Evolutionary conservation across 176 grass and related monocot species (phyloP).

Genomic region (Dendrocalamus sinicus): DNA sequence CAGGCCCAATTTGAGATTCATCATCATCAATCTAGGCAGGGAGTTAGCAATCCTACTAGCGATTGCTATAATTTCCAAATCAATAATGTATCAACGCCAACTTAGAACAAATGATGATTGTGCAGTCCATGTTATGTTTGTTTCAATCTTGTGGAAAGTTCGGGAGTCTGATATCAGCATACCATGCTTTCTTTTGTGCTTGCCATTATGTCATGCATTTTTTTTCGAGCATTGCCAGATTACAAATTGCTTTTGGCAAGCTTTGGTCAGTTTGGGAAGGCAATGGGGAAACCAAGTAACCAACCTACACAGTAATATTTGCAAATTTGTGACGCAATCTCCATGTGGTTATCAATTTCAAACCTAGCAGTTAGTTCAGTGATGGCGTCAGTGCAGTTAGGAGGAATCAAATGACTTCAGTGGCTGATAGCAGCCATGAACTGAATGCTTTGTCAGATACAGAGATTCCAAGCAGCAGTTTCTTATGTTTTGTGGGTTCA

Average conservation of each 20-base stretch:
- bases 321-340: not conserved
- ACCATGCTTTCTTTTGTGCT: not conserved
- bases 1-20: not conserved
- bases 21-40: not conserved
- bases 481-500: not conserved
- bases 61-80: not conserved
- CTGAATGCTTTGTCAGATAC: not conserved
- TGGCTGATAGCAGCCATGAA: not conserved
- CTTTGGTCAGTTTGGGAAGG: not conserved
- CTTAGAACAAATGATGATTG: not conserved
- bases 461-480: slow-evolving; percentile 5
- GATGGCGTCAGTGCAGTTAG: not conserved
- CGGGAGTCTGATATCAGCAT: not conserved
- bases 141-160: not conserved
- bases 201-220: not conserved
- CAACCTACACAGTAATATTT: not conserved
- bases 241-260: not conserved
- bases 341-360: not conserved
- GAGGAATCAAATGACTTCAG: not conserved
- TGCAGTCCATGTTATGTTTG: not conserved
- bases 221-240: not conserved
- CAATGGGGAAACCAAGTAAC: not conserved
- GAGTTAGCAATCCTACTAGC: not conserved
- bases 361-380: not conserved
- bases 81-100: not conserved